These are phyloP conservation scores for Saksenaea oblongispora DNA, from an alignment of 371 early-diverging fungal species.

Conservation along the genomic window DNA sequence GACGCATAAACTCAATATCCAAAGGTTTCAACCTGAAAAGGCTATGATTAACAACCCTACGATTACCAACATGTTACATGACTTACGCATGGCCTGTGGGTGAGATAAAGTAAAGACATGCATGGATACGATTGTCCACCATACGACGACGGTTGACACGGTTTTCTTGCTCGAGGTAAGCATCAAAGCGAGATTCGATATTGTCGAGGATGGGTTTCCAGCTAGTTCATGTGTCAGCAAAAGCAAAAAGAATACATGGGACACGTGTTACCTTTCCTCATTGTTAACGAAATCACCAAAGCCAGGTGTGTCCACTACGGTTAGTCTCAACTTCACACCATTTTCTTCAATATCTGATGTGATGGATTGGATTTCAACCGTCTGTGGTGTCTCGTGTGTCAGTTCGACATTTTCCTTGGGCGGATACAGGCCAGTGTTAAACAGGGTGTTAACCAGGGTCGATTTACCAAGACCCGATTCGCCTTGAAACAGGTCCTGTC, in stretches of 20 bases:
- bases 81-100: conserved; percentile 93
- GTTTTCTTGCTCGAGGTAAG: conserved; percentile 93
- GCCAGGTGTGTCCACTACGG: conserved; percentile 93
- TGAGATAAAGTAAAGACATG: conserved; percentile 96
- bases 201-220: conserved; percentile 96
- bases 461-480: conserved; percentile 99
- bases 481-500: conserved; percentile 54
- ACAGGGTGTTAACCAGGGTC: conserved; percentile 99
- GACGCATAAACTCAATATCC: conserved; percentile 96
- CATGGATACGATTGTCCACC: conserved; percentile 95
- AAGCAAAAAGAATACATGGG: background rate
- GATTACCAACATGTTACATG: too few species aligned
- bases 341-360: conserved; percentile 87
- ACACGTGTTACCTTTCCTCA: conserved; percentile 70
- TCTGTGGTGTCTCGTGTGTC: conserved; percentile 85
- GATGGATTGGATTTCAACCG: conserved; percentile 92
- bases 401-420: conserved; percentile 79
- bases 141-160: conserved; percentile 86
- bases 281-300: conserved; percentile 97
- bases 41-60: too few species aligned
- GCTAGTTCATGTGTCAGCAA: conserved; percentile 30
- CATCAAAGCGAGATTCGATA: conserved; percentile 94
- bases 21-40: conserved; percentile 74
- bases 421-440: conserved; percentile 92
- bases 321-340: conserved; percentile 92